A percentile compares a stretch with the other conserved stretches of the same genome.
Evolutionary conservation across 1,284 basidiomycete genomes (phyloP).

Genomic region (Tilletia caries): DNA sequence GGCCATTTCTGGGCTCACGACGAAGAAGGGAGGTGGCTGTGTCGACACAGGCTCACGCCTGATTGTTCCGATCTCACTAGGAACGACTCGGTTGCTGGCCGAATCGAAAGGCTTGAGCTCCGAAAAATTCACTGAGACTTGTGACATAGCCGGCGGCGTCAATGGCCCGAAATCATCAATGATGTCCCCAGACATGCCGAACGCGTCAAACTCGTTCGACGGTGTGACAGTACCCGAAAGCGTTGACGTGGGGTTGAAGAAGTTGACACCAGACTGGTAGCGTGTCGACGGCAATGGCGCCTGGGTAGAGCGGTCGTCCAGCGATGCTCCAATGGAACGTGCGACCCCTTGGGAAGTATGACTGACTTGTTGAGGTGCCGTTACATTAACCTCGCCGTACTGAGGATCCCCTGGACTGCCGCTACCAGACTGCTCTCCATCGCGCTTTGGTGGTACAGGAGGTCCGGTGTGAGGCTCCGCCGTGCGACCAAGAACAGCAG

Average conservation of each 20-base stretch:
- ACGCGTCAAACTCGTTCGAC: not conserved
- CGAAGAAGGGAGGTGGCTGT: conserved; percentile 20
- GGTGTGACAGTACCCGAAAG: conserved; percentile 20
- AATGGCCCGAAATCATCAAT: conserved; percentile 38
- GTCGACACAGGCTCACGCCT: conserved; percentile 1
- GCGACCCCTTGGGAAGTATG: not conserved
- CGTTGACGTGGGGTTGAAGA: conserved; percentile 22
- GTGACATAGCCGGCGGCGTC: conserved; percentile 33
- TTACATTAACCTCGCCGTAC: conserved; percentile 3
- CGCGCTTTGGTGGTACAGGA: conserved; percentile 10
- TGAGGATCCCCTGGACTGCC: conserved; percentile 1
- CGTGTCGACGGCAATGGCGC: not conserved
- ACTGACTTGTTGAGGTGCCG: conserved; percentile 1
- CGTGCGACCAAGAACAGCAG: not conserved
- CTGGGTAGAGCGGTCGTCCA: conserved; percentile 20
- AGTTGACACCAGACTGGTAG: not conserved
- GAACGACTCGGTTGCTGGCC: conserved; percentile 37
- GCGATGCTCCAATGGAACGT: not conserved
- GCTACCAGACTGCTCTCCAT: not conserved
- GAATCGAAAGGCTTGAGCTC: conserved; percentile 39
- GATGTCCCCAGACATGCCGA: not conserved
- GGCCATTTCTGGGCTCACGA: not conserved
- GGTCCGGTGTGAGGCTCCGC: not conserved
- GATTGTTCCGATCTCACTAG: conserved; percentile 34
- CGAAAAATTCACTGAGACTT: conserved; percentile 24